phyloP scores from a whole-genome alignment of 352 stramenopile genomes.

The Phytophthora brassicae region DNA sequence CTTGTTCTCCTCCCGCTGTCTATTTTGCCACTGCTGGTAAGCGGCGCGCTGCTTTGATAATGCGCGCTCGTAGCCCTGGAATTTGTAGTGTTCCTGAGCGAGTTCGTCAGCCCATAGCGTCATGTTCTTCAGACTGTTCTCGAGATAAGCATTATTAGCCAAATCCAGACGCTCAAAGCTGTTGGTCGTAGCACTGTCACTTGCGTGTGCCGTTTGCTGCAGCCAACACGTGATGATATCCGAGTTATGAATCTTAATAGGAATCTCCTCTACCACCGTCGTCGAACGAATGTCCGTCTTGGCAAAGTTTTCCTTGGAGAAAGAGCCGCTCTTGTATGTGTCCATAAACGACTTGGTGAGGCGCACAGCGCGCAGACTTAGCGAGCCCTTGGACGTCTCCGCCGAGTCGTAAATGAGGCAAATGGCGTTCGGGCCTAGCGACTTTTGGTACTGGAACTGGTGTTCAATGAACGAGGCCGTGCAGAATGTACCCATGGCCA shows the following conservation, averaged over 20 bases:
- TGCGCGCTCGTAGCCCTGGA: conserved; percentile 88
- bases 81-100: conserved; percentile 94
- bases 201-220: conserved; percentile 78
- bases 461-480: conserved; percentile 93
- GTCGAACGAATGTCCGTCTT: conserved; percentile 83
- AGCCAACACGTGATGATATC: conserved; percentile 94
- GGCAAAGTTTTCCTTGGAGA: conserved; percentile 85
- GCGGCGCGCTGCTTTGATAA: conserved; percentile 82
- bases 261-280: conserved; percentile 96
- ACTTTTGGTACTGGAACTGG: conserved; percentile 97
- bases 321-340: conserved; percentile 84
- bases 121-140: conserved; percentile 99
- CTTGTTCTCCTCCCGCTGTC: conserved; percentile 91
- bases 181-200: conserved; percentile 67
- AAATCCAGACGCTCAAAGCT: conserved; percentile 96
- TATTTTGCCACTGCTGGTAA: conserved; percentile 86
- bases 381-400: conserved; percentile 93
- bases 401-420: conserved; percentile 98
- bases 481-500: conserved; percentile 96
- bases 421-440: conserved; percentile 96
- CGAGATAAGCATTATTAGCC: conserved; percentile 94
- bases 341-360: conserved; percentile 94
- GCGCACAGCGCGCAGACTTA: conserved; percentile 95
- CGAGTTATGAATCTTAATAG: conserved; percentile 95
- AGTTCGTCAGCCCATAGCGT: conserved; percentile 97